Base-by-base conservation (phyloP, 192 early-diverging fungal species). In the Backusella psychrophila region DNA sequence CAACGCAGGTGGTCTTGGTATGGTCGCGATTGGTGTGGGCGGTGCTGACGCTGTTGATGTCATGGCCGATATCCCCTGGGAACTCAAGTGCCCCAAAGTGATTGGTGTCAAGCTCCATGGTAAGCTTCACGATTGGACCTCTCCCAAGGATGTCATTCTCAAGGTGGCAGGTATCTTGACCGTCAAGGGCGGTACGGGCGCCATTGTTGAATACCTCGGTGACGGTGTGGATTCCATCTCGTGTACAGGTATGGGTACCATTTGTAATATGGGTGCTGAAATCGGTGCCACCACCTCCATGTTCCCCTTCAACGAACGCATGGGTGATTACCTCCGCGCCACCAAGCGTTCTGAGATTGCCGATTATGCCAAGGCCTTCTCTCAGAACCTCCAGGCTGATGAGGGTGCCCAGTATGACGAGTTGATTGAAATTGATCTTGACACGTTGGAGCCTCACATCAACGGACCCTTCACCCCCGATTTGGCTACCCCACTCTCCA, bases 261-360 rank as follows among this genome's bases (percentile, higher is more conserved):
- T 99, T 79, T 99, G 97, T 87, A 99, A 99, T 89, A 97, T 99
- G 97, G 97, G 97, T 82, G 97, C 97, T 59, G 97, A 99, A 86
- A 93, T 98, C 74, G 97, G 97, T 75, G 97, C 97, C 41, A 99
- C 97, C 53, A 97, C 97, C 49, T 99, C 97, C 31, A 80, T 97
- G 49, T 99, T 99, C 89, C 97, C 97, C 31, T 97, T 92, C 89
- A 96, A 96, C 81, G 81, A 86, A 42, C 93, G 94, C 84, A 99
- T 99, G 97, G 82, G 85, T 70, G 91, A 93, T 76, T 99, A 96
- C 86, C 90, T 99, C 29, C 87, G 87, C 69, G 94, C 96, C 71
- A 99, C 97, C 66, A 85, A 87, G 34, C 95, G 97, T 38, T 78
- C 80, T 31, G 85, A 88, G 73, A 93, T 95, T 81, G 97, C 96